These are phyloP conservation scores for Vigna unguiculata DNA, from an alignment of 306 rosid species.

Conservation along the genomic window DNA sequence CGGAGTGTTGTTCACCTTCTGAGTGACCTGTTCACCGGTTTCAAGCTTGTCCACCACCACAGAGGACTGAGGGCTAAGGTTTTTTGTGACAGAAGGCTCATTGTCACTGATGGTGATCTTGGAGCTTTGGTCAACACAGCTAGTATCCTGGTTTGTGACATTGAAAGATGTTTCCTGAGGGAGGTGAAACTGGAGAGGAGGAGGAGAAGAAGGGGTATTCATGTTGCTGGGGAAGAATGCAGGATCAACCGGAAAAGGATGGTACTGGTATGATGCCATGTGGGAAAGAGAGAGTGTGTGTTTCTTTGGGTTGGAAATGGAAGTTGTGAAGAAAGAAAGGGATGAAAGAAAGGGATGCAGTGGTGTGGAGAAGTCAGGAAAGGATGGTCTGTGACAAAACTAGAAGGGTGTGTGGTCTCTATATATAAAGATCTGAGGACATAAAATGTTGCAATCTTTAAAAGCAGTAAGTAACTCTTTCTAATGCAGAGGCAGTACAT, in stretches of 20 bases:
- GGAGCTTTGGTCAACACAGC: constrained; percentile 59
- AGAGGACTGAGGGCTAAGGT: constrained; percentile 65
- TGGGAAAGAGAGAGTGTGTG: constrained; percentile 7
- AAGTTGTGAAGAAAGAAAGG: constrained; percentile 54
- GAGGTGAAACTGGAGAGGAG: constrained; percentile 43
- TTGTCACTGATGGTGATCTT: constrained; percentile 53
- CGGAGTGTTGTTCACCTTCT: constrained; percentile 42
- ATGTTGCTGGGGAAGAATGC: constrained; percentile 49
- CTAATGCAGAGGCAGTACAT: constrained; percentile 34
- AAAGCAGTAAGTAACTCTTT: constrained; percentile 32
- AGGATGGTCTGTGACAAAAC: constrained; percentile 54
- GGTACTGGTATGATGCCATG: constrained; percentile 72
- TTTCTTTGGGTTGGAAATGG: constrained; percentile 32
- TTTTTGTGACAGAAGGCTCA: constrained; percentile 62
- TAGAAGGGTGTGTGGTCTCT: constrained; percentile 41
- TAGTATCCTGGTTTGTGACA: constrained; percentile 45
- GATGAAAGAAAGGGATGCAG: constrained; percentile 30
- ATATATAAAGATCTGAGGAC: constrained; percentile 53
- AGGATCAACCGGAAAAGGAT: constrained; percentile 60
- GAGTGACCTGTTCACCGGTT: constrained; percentile 64
- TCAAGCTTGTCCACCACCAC: constrained; percentile 68
- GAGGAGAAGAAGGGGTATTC: constrained; percentile 26
- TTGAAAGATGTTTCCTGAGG: constrained; percentile 41
- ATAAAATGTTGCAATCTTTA: constrained; percentile 38
- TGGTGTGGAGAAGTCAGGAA: constrained; percentile 43